phyloP scores from a whole-genome alignment of 192 early-diverging fungal species.

The Umbelopsis sp. region DNA sequence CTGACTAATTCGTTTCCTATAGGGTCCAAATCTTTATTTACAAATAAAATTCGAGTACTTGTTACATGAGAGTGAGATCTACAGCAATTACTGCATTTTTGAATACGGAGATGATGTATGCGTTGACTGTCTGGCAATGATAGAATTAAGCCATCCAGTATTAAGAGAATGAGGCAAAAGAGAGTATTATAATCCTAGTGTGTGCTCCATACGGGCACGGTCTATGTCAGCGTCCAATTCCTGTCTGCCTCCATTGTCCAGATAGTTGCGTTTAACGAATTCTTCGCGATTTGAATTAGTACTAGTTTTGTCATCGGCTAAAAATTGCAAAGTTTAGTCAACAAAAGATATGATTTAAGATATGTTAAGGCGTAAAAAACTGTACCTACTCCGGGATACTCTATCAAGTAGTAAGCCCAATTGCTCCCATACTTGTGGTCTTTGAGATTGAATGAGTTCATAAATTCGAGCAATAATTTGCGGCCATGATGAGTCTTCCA shows the following conservation, averaged over 20 bases:
- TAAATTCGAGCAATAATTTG: slow-evolving; percentile 16
- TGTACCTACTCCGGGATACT: slow-evolving; percentile 12
- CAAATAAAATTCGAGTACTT: neutral
- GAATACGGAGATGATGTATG: neutral
- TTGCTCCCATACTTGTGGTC: slow-evolving; percentile 19
- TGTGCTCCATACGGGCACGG: slow-evolving; percentile 29
- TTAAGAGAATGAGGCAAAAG: no score
- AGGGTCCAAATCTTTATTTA: slow-evolving; percentile 3
- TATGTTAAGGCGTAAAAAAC: neutral
- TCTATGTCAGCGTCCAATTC: slow-evolving; percentile 35
- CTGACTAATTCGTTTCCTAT: neutral
- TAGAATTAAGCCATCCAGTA: neutral
- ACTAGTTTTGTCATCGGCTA: neutral
- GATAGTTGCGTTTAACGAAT: slow-evolving; percentile 32
- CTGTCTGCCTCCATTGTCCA: slow-evolving; percentile 28
- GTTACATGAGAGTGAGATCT: neutral
- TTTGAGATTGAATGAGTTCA: slow-evolving; percentile 13
- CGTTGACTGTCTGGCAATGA: neutral
- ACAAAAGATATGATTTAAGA: neutral
- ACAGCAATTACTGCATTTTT: neutral
- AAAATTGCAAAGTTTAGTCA: neutral
- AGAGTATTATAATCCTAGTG: slow-evolving; percentile 15
- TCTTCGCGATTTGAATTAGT: slow-evolving; percentile 29
- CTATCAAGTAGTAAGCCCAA: slow-evolving; percentile 4
- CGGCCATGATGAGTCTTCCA: slow-evolving; percentile 8